Base-by-base conservation (phyloP, 345 rosid species). In the Melaleuca quinquenervia region DNA sequence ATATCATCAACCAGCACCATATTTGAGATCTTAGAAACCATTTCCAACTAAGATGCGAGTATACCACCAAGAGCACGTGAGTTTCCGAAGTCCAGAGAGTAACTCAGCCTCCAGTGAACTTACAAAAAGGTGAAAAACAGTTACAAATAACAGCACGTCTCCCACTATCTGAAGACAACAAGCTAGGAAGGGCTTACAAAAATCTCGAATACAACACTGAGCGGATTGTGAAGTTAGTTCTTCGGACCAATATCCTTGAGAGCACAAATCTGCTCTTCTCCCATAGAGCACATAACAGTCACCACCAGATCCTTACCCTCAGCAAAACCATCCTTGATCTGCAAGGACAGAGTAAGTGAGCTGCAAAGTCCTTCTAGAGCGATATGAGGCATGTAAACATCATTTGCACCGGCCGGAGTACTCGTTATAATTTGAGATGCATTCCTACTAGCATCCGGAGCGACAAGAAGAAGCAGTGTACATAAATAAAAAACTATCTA, bases 221-320 rank as follows among this genome's bases (percentile, higher is more conserved):
- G 48, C 26, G n/a, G 84, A 55, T 51, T 2, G 14, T 70, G 36
- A 70, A 36, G 80, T 51, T 60, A 90, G 89, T 89, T 87, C 85
- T 84, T 54, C 7, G 85, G 85, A 84, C 70, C 75, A 3, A 84
- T 54, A 58, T 84, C 85, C 76, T 84, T 54, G 27, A 84, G 84
- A 83, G 84, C 48, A 55, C 29, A 83, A 44, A 83, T 83, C 84
- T 83, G 84, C 84, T 83, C 84, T 55, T 83, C 84, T 55, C 84
- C 84, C 84, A 83, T 83, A 44, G 84, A 54, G 50, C 62, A 83
- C 84, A 83, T 83, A 29, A 83, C 84, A 41, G 60, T 83, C 49
- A 83, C 84, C 49, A 83, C 84, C 84, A 83, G 84, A 51, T 83
- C 84, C 84, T 83, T 83, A 52, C 84, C 84, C 84, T 83, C 84